A percentile compares a stretch with the other conserved stretches of the same genome.
phyloP scores from a whole-genome alignment of 176 grass and related monocot genomes.

The Ananas comosus region DNA sequence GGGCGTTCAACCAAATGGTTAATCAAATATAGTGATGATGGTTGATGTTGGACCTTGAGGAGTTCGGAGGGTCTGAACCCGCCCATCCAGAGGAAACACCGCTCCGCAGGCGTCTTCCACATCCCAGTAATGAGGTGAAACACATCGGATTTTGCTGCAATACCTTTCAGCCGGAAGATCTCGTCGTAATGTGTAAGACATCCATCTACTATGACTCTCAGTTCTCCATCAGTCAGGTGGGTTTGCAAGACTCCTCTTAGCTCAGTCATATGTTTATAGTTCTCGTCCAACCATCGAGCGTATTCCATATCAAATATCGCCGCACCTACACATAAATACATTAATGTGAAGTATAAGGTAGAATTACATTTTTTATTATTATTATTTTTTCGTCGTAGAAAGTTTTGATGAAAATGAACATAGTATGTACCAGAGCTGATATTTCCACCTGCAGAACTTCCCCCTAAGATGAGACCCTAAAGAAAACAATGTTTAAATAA shows the following conservation, averaged over 20 bases:
- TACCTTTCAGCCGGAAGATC: slow-evolving; percentile 52
- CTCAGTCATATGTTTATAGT: slow-evolving; percentile 41
- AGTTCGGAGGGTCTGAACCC: slow-evolving; percentile 83
- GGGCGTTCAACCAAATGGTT: no score
- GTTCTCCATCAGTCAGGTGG: slow-evolving; percentile 45
- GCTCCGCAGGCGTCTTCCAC: slow-evolving; percentile 57
- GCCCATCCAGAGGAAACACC: slow-evolving; percentile 87
- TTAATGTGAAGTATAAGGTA: background rate
- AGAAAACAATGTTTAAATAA: slow-evolving; percentile 3
- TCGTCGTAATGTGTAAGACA: slow-evolving; percentile 53
- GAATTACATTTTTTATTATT: slow-evolving; percentile 3
- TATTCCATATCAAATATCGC: slow-evolving; percentile 67
- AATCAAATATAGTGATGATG: background rate
- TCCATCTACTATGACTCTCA: slow-evolving; percentile 53
- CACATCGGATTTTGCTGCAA: slow-evolving; percentile 41
- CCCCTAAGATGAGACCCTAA: slow-evolving; percentile 58
- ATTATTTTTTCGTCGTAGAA: background rate
- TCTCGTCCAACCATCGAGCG: slow-evolving; percentile 50
- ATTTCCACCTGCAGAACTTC: slow-evolving; percentile 51
- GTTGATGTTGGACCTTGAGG: slow-evolving; percentile 42
- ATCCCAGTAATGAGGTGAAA: slow-evolving; percentile 77
- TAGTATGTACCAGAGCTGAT: slow-evolving; percentile 41
- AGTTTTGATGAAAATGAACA: slow-evolving; percentile 3
- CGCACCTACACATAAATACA: slow-evolving; percentile 10
- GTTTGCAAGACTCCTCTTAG: slow-evolving; percentile 42